Evolutionary conservation across 2,329 filamentous ascomycete species (phyloP).

Genomic region (Curvularia spicifera): DNA sequence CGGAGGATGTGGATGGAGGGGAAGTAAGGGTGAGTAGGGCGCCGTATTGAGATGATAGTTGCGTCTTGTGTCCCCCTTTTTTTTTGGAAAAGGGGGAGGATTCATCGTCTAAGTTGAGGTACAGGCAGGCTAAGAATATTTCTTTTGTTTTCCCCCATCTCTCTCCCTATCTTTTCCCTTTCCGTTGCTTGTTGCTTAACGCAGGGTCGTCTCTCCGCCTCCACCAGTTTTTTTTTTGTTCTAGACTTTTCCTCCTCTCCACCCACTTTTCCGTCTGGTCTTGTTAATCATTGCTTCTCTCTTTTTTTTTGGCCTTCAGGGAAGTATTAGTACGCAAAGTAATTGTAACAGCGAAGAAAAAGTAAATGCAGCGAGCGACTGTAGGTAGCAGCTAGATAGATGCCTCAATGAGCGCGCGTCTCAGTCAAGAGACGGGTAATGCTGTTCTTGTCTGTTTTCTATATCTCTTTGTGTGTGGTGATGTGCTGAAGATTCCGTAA

Average conservation of each 20-base stretch:
- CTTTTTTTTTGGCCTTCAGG: background rate
- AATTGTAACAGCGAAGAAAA: background rate
- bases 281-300: background rate
- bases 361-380: background rate
- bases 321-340: background rate
- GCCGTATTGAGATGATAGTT: slow-evolving; percentile 32
- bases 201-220: background rate
- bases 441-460: background rate
- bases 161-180: background rate
- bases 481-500: background rate
- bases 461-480: background rate
- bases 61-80: background rate
- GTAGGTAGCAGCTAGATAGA: background rate
- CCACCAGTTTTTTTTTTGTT: background rate
- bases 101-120: background rate
- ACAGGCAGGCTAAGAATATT: background rate
- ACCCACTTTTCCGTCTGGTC: background rate
- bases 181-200: background rate
- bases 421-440: background rate
- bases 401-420: background rate
- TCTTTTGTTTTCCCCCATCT: background rate
- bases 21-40: slow-evolving; percentile 27
- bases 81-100: background rate
- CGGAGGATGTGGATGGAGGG: slow-evolving; percentile 15
- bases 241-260: background rate